Evolutionary conservation across 208 protist genomes (phyloP).

Genomic region (Trypanosoma conorhini): DNA sequence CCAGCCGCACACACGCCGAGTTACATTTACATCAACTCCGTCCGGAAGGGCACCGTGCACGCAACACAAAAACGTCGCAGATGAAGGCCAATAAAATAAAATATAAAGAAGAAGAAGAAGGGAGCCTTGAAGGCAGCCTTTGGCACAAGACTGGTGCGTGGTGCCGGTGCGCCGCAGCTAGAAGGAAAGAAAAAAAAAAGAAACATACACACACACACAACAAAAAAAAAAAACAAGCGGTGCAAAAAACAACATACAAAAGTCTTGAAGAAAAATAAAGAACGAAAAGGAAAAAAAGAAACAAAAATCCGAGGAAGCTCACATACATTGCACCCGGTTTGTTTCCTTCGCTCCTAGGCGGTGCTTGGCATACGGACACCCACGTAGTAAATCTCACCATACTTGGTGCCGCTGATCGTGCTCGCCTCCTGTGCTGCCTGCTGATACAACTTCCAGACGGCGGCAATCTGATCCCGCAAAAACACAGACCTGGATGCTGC

Average conservation of each 20-base stretch:
- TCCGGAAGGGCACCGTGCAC: neutral
- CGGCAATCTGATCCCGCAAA: constrained; percentile 21
- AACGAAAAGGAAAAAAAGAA: too few relatives aligned
- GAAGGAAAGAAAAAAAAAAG: constrained; percentile 4
- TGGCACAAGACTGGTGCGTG: neutral
- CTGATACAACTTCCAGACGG: constrained; percentile 26
- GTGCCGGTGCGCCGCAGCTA: neutral
- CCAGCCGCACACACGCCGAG: too few relatives aligned
- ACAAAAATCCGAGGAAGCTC: neutral
- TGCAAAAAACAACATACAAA: too few relatives aligned
- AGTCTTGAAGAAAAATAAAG: neutral
- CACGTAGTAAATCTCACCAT: constrained; percentile 27
- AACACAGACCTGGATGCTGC: neutral
- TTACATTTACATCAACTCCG: too few relatives aligned
- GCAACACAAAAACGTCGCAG: neutral
- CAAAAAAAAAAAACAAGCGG: constrained; percentile 6
- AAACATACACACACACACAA: neutral
- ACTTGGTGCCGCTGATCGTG: neutral
- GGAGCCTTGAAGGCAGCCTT: neutral
- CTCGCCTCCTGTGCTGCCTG: constrained; percentile 21
- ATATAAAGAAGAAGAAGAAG: too few relatives aligned
- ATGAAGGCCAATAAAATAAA: neutral
- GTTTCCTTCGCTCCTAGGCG: neutral
- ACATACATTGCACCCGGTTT: neutral
- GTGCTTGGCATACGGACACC: constrained; percentile 17